Conservation (phyloP, 2,329 filamentous ascomycete genomes). For the Alternaria sp. region DNA sequence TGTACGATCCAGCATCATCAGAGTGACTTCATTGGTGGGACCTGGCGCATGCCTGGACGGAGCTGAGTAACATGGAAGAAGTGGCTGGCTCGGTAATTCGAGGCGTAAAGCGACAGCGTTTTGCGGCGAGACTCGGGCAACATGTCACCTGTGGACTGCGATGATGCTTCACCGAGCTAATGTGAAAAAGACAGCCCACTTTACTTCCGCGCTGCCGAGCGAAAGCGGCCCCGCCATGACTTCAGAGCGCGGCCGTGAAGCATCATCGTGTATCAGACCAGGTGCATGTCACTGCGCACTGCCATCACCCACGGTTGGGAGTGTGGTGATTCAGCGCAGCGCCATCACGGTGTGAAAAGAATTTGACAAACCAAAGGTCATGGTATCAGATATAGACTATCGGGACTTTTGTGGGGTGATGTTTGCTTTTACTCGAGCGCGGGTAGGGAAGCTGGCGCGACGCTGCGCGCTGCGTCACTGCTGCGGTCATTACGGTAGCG, state of each 20-base stretch:
- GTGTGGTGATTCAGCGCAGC: slow-evolving; percentile 8
- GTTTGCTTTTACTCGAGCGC: slow-evolving; percentile 11
- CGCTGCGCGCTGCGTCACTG: slow-evolving; percentile 9
- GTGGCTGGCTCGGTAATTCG: slow-evolving; percentile 30
- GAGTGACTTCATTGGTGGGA: slow-evolving; percentile 29
- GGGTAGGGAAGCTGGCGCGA: slow-evolving; percentile 8
- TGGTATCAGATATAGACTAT: neutral
- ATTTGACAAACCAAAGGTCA: neutral
- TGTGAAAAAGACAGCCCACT: slow-evolving; percentile 18
- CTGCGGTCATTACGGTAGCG: slow-evolving; percentile 20
- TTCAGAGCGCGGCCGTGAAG: slow-evolving; percentile 47
- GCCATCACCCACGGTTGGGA: slow-evolving; percentile 44
- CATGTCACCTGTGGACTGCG: slow-evolving; percentile 4
- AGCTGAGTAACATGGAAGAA: slow-evolving; percentile 2
- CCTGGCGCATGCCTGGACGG: slow-evolving; percentile 3
- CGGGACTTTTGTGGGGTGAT: neutral
- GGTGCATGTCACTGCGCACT: neutral
- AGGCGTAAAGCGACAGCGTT: slow-evolving; percentile 26
- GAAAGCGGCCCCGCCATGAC: slow-evolving; percentile 36
- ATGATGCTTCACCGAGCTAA: slow-evolving; percentile 11
- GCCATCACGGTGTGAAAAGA: neutral
- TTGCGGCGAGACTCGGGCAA: slow-evolving; percentile 45
- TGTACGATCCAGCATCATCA: neutral
- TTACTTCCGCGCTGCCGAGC: slow-evolving; percentile 32
- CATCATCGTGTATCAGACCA: slow-evolving; percentile 1